Percentiles rank a stretch among this genome's conserved stretches.
These are phyloP conservation scores for Zygotorulaspora mrakii DNA, from an alignment of 1,139 yeast genomes.

Conservation along the genomic window DNA sequence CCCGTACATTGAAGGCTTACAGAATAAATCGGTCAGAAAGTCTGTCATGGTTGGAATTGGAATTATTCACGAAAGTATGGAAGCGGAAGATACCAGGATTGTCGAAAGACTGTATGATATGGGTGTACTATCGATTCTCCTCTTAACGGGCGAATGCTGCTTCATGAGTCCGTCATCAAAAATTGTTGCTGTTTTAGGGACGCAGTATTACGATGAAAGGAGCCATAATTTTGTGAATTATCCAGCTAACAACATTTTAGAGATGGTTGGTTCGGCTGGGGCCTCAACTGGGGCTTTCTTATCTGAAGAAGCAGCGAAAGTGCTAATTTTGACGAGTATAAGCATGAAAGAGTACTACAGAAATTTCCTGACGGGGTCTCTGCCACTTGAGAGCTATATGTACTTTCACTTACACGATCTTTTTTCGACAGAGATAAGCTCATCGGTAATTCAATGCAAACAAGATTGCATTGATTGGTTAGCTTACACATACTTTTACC, in stretches of 20 bases:
- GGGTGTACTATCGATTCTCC: constrained; percentile 49
- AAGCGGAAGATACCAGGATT: constrained; percentile 47
- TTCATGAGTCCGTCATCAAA: constrained; percentile 50
- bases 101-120: constrained; percentile 52
- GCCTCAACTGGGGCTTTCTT: constrained; percentile 34
- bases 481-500: constrained; percentile 76
- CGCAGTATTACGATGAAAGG: constrained; percentile 66
- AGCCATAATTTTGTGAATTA: constrained; percentile 72
- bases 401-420: constrained; percentile 58
- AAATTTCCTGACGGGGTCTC: constrained; percentile 65
- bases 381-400: constrained; percentile 81
- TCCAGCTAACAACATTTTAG: constrained; percentile 59
- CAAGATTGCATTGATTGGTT: constrained; percentile 93
- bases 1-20: constrained; percentile 44
- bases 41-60: constrained; percentile 67
- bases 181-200: constrained; percentile 62
- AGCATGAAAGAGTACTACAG: constrained; percentile 61
- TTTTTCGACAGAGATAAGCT: constrained; percentile 66
- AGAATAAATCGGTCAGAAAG: constrained; percentile 47
- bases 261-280: constrained; percentile 66
- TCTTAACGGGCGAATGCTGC: constrained; percentile 59
- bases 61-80: constrained; percentile 56
- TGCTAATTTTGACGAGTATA: constrained; percentile 54
- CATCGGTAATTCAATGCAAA: constrained; percentile 58
- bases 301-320: constrained; percentile 40